A percentile compares a stretch with the other conserved stretches of the same genome.
Evolutionary conservation across 2,329 filamentous ascomycete species (phyloP).

Genomic region (Polytolypa hystricis): DNA sequence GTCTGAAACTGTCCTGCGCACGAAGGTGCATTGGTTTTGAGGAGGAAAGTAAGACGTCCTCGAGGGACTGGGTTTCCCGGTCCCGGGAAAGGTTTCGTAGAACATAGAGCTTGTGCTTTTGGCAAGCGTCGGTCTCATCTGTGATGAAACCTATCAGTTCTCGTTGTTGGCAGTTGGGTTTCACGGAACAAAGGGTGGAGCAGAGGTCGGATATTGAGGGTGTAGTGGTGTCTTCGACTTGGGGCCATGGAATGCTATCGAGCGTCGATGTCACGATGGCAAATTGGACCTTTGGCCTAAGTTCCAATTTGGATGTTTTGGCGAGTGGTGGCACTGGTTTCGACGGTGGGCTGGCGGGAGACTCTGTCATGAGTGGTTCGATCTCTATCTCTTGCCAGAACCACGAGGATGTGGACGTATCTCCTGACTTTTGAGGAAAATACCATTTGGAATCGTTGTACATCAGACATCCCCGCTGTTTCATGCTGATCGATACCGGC

Average conservation of each 20-base stretch:
- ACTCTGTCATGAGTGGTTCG: too few relatives aligned
- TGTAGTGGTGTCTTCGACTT: not conserved
- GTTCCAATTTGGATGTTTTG: not conserved
- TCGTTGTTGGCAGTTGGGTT: not conserved
- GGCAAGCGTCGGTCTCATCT: not conserved
- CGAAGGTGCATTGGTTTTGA: not conserved
- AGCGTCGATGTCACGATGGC: not conserved
- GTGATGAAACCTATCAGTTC: not conserved
- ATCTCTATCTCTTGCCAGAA: not conserved
- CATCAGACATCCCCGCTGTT: too few relatives aligned
- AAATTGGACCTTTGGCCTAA: not conserved
- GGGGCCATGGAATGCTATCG: not conserved
- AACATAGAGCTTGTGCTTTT: not conserved
- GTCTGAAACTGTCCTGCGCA: not conserved
- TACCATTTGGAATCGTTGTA: not conserved
- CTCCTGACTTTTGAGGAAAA: not conserved
- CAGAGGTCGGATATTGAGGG: constrained; percentile 1
- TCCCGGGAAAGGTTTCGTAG: not conserved
- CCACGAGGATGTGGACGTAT: not conserved
- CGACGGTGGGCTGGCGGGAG: too few relatives aligned
- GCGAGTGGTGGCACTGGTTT: too few relatives aligned
- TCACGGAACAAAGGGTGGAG: not conserved
- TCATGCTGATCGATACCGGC: too few relatives aligned
- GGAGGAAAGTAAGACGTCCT: not conserved
- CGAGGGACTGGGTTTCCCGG: not conserved